phyloP scores from a whole-genome alignment of 371 early-diverging fungal species.

The Fennellomyces sp. region DNA sequence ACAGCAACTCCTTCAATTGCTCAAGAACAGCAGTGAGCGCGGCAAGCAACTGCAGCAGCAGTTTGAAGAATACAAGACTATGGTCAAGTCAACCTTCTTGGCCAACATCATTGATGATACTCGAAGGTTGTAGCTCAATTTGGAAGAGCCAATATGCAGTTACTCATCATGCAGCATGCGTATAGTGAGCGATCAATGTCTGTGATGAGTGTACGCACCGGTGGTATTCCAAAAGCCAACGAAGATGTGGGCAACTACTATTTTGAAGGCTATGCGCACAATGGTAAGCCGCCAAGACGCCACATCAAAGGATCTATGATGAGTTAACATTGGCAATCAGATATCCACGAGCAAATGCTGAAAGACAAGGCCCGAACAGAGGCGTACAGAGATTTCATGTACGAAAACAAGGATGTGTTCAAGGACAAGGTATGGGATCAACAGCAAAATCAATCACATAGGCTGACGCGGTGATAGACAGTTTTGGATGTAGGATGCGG shows the following conservation, averaged over 20 bases:
- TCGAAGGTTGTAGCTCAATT: conserved; percentile 26
- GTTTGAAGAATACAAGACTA: conserved; percentile 69
- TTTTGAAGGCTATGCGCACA: conserved; percentile 84
- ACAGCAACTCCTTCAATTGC: conserved; percentile 51
- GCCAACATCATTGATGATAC: conserved; percentile 49
- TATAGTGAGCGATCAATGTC: conserved; percentile 15
- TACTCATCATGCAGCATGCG: background rate
- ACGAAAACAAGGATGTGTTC: conserved; percentile 83
- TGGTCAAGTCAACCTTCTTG: conserved; percentile 75
- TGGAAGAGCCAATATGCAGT: background rate
- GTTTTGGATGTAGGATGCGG: conserved; percentile 89
- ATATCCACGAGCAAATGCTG: conserved; percentile 69
- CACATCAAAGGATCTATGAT: background rate
- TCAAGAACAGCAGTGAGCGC: conserved; percentile 55
- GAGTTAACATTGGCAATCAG: conserved; percentile 12
- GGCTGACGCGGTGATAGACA: conserved; percentile 16
- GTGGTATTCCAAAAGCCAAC: background rate
- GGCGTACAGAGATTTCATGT: conserved; percentile 80
- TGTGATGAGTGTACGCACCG: conserved; percentile 5
- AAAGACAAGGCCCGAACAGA: conserved; percentile 84
- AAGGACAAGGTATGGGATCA: conserved; percentile 69
- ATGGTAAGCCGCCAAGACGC: conserved; percentile 62
- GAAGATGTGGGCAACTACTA: conserved; percentile 71
- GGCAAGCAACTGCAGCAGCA: conserved; percentile 52
- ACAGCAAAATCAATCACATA: background rate